These are phyloP conservation scores for Cryptosporidium felis DNA, from an alignment of 169 alveolate genomes.

Conservation along the genomic window DNA sequence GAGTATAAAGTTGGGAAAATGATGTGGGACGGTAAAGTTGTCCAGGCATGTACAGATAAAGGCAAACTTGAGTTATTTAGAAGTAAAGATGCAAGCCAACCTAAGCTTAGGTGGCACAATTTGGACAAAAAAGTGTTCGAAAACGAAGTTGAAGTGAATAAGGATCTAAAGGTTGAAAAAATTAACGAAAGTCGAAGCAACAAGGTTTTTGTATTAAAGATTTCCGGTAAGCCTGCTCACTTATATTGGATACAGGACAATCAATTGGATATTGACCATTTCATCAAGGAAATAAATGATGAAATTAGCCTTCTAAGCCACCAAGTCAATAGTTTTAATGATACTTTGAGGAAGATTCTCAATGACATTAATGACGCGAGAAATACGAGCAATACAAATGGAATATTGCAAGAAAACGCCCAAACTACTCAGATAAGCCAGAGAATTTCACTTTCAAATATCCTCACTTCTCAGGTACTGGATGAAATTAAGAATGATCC, in stretches of 20 bases:
- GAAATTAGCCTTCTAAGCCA: not conserved
- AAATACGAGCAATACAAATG: not conserved
- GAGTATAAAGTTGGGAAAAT: slow-evolving; percentile 34
- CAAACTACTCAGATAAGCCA: not conserved
- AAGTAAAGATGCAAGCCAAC: not conserved
- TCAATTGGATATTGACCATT: not conserved
- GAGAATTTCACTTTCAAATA: not conserved
- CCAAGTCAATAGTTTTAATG: not conserved
- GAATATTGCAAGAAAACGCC: not conserved
- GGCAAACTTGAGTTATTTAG: slow-evolving; percentile 17
- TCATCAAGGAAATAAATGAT: slow-evolving; percentile 7
- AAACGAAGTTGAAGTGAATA: not conserved
- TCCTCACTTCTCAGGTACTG: slow-evolving; percentile 1
- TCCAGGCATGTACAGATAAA: slow-evolving; percentile 16
- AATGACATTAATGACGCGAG: not conserved
- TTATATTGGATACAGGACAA: slow-evolving; percentile 39
- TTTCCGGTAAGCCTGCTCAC: not conserved
- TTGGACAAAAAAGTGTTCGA: not conserved
- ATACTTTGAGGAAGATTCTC: not conserved
- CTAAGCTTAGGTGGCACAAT: slow-evolving; percentile 43
- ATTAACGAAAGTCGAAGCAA: slow-evolving; percentile 5
- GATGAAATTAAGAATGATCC: not conserved
- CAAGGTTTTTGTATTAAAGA: slow-evolving; percentile 38
- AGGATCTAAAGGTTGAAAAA: not conserved
- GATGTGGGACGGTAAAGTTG: slow-evolving; percentile 64